Evolutionary conservation across 164 flowering plant genomes (phyloP).

Genomic region (Liquidambar formosana): DNA sequence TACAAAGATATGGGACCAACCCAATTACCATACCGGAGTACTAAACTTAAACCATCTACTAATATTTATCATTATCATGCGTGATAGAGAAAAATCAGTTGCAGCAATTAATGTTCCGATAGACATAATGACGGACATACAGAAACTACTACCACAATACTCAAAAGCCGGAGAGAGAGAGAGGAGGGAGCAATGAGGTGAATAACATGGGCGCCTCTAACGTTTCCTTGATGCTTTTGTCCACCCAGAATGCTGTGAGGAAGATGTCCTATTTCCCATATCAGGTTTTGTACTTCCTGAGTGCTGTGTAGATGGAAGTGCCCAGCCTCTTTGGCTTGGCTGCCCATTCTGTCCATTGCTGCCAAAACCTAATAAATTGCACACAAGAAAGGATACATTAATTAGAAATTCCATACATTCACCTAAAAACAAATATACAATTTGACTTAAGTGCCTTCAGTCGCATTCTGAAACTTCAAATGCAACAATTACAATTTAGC

Average conservation of each 20-base stretch:
- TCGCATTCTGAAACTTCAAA: too few relatives aligned
- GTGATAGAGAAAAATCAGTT: too few relatives aligned
- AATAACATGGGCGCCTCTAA: neutral
- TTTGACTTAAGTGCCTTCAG: neutral
- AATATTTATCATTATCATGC: too few relatives aligned
- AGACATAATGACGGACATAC: too few relatives aligned
- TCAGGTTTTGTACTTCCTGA: constrained; percentile 10
- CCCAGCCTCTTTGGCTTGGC: constrained; percentile 50
- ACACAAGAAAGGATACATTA: neutral
- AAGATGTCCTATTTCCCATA: neutral
- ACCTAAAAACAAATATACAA: neutral
- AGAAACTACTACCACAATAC: neutral
- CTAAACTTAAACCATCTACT: too few relatives aligned
- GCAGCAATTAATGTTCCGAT: too few relatives aligned
- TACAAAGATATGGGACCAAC: too few relatives aligned
- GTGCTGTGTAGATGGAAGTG: constrained; percentile 59
- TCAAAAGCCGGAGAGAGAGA: too few relatives aligned
- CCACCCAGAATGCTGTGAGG: constrained; percentile 12
- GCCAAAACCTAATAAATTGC: constrained; percentile 21
- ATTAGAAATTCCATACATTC: neutral
- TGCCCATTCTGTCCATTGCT: constrained; percentile 26
- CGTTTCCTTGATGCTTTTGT: neutral
- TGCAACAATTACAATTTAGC: too few relatives aligned
- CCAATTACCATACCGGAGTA: too few relatives aligned
- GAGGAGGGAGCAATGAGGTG: too few relatives aligned